Conservation (phyloP, 257 asterid species). For the Craterostigma plantagineum region DNA sequence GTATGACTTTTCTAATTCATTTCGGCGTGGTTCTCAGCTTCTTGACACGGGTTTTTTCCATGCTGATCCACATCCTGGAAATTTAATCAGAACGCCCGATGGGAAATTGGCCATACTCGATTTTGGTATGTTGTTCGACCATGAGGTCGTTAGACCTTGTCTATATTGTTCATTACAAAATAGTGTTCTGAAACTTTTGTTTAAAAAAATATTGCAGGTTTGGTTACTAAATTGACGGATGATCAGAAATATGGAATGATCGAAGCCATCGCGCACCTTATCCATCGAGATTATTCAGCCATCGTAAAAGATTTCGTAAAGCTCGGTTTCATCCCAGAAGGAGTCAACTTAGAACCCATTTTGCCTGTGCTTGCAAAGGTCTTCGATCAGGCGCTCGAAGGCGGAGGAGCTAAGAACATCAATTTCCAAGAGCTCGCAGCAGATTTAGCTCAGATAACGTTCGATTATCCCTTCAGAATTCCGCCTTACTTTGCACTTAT, state of each 20-base stretch:
- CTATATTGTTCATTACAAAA: neutral
- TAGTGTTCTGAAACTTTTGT: neutral
- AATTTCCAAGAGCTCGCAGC: constrained; percentile 97
- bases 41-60: constrained; percentile 99
- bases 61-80: constrained; percentile 99
- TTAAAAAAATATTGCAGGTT: constrained; percentile 34
- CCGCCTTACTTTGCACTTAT: constrained; percentile 99
- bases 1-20: too few species aligned
- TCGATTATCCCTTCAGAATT: constrained; percentile 89
- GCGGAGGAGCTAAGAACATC: constrained; percentile 93
- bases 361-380: constrained; percentile 97
- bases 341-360: constrained; percentile 88
- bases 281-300: constrained; percentile 91
- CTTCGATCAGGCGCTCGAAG: constrained; percentile 98
- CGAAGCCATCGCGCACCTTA: constrained; percentile 97
- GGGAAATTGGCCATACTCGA: constrained; percentile 94
- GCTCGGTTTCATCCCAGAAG: constrained; percentile 82
- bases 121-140: constrained; percentile 39
- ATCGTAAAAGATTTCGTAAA: constrained; percentile 92
- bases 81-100: constrained; percentile 87
- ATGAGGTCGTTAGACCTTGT: neutral
- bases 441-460: constrained; percentile 95
- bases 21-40: constrained; percentile 37
- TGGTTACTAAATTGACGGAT: constrained; percentile 87
- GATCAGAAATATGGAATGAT: constrained; percentile 97